Conservation (phyloP, 2,329 filamentous ascomycete species). For the Fusarium subtropicale region DNA sequence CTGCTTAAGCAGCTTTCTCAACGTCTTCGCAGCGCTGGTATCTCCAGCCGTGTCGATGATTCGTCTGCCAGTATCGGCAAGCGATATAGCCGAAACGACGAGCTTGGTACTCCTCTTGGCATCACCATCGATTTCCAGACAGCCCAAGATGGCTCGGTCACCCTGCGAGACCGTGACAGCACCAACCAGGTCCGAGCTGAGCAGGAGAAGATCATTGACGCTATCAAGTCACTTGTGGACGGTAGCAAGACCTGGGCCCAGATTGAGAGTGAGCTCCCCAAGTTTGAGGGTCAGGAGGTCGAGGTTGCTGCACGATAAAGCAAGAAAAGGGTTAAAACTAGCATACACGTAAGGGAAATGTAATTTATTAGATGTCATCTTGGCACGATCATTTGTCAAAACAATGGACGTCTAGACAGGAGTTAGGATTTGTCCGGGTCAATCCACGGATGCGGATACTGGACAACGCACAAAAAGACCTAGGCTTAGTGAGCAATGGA, state of each 20-base stretch:
- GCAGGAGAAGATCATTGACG: slow-evolving; percentile 81
- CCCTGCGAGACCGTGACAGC: slow-evolving; percentile 88
- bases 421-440: slow-evolving; percentile 25
- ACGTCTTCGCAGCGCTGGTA: slow-evolving; percentile 78
- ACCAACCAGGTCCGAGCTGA: slow-evolving; percentile 90
- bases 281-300: slow-evolving; percentile 82
- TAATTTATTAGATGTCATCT: slow-evolving; percentile 41
- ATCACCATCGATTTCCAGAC: slow-evolving; percentile 98
- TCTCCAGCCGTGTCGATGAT: slow-evolving; percentile 90
- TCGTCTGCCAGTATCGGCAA: slow-evolving; percentile 94
- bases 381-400: slow-evolving; percentile 9
- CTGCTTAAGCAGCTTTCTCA: slow-evolving; percentile 77
- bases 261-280: slow-evolving; percentile 80
- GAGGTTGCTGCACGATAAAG: slow-evolving; percentile 56
- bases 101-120: slow-evolving; percentile 92
- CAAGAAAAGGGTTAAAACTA: slow-evolving; percentile 8
- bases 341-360: slow-evolving; percentile 27
- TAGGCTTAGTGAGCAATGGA: slow-evolving; percentile 8
- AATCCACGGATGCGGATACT: slow-evolving; percentile 15
- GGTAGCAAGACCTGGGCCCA: slow-evolving; percentile 72
- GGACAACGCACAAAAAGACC: slow-evolving; percentile 24
- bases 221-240: slow-evolving; percentile 69
- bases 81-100: slow-evolving; percentile 93
- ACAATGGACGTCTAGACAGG: slow-evolving; percentile 16
- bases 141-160: slow-evolving; percentile 85